Evolutionary conservation across 352 stramenopile species (phyloP).

Genomic region (Phytophthora nicotianae): DNA sequence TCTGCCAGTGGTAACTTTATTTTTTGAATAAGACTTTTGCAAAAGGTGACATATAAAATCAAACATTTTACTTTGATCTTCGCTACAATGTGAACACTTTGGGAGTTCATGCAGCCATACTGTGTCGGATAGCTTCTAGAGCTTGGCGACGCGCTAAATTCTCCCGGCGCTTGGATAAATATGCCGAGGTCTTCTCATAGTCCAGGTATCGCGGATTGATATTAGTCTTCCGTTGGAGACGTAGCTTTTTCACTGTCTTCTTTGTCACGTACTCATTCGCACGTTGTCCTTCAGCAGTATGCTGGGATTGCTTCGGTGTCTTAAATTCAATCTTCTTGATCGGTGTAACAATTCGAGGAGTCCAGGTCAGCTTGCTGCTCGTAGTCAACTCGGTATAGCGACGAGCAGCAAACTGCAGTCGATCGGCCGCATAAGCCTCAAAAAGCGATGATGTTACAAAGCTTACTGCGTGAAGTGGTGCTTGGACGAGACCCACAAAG

Average conservation of each 20-base stretch:
- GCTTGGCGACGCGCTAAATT: slow-evolving; percentile 15
- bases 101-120: not conserved
- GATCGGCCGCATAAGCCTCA: slow-evolving; percentile 22
- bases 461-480: slow-evolving; percentile 1
- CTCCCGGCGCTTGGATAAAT: slow-evolving; percentile 10
- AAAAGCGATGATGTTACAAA: slow-evolving; percentile 12
- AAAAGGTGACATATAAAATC: not conserved
- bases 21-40: too few species aligned
- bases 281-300: not conserved
- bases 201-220: slow-evolving; percentile 22
- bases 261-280: not conserved
- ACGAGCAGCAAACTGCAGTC: slow-evolving; percentile 20
- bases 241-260: not conserved
- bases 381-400: slow-evolving; percentile 8
- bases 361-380: slow-evolving; percentile 6
- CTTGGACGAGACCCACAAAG: slow-evolving; percentile 4
- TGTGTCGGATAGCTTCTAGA: not conserved
- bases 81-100: too few species aligned
- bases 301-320: not conserved
- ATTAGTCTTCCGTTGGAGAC: not conserved
- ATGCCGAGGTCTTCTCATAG: slow-evolving; percentile 17
- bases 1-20: slow-evolving; percentile 18
- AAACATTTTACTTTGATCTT: not conserved
- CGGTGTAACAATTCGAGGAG: not conserved
- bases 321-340: not conserved